Conservation (phyloP, 768 basidiomycete species). For the Chalciporus sphaerocephalus region DNA sequence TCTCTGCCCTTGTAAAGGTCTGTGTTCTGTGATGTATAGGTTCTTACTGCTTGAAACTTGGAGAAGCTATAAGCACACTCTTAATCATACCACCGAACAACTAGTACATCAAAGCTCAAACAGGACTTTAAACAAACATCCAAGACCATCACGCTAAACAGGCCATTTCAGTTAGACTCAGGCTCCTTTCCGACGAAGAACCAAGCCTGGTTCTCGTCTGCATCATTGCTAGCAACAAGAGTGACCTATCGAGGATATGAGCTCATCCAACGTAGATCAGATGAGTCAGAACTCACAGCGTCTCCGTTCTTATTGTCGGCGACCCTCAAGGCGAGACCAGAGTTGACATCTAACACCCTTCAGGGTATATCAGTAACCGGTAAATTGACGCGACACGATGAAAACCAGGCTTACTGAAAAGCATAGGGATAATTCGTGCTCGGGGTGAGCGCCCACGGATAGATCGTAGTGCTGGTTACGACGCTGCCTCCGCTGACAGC, state of each 20-base stretch:
- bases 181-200: conserved; percentile 7
- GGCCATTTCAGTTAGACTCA: background rate
- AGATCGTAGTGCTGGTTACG: background rate
- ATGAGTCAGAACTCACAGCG: background rate
- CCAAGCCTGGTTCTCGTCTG: no score
- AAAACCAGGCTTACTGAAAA: conserved; percentile 1
- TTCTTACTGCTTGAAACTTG: no score
- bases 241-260: background rate
- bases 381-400: no score
- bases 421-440: conserved; percentile 1
- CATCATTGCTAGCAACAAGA: background rate
- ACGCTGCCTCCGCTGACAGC: background rate
- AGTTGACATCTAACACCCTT: conserved; percentile 1
- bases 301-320: background rate
- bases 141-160: no score
- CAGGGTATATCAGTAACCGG: background rate
- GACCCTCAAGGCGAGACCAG: background rate
- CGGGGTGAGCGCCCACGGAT: conserved; percentile 2
- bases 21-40: no score
- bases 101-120: no score
- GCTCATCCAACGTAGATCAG: background rate
- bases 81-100: no score
- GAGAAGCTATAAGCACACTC: no score
- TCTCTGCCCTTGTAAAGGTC: no score
- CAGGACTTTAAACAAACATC: no score